A percentile compares a stretch with the other conserved stretches of the same genome.
These are phyloP conservation scores for Skeletonema costatum DNA, from an alignment of 108 stramenopile genomes.

Conservation along the genomic window DNA sequence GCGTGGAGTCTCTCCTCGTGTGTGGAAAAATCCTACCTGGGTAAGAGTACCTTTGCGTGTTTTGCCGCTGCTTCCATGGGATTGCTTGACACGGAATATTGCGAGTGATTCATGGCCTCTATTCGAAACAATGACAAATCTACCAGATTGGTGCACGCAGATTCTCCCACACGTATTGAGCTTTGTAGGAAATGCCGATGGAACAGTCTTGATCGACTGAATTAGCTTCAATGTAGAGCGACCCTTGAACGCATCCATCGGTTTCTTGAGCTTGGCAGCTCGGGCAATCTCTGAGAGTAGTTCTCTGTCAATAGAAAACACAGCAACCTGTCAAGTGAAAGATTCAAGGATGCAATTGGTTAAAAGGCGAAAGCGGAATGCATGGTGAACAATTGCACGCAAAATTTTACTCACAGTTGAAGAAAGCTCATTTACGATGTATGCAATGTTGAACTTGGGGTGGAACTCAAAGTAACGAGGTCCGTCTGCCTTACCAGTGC, in stretches of 20 bases:
- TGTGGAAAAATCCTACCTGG: slow-evolving; percentile 91
- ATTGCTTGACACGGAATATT: slow-evolving; percentile 76
- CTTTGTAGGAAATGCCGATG: slow-evolving; percentile 82
- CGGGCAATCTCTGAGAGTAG: slow-evolving; percentile 69
- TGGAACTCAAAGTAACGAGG: slow-evolving; percentile 93
- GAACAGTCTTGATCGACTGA: slow-evolving; percentile 90
- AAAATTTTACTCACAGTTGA: slow-evolving; percentile 60
- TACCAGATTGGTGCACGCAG: slow-evolving; percentile 86
- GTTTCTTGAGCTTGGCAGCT: slow-evolving; percentile 61
- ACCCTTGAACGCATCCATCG: slow-evolving; percentile 72
- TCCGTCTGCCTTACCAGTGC: slow-evolving; percentile 88
- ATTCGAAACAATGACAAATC: slow-evolving; percentile 92
- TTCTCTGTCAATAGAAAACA: slow-evolving; percentile 80
- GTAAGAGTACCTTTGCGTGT: slow-evolving; percentile 65
- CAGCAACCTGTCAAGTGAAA: slow-evolving; percentile 60
- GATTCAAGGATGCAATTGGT: background rate
- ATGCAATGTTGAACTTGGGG: slow-evolving; percentile 82
- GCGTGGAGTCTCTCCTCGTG: slow-evolving; percentile 91
- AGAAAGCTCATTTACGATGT: slow-evolving; percentile 90
- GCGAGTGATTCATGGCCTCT: slow-evolving; percentile 95
- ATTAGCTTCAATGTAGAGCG: slow-evolving; percentile 79
- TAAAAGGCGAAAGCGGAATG: background rate
- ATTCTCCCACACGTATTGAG: slow-evolving; percentile 96
- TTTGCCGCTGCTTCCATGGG: slow-evolving; percentile 46
- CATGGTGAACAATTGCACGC: background rate